Evolutionary conservation across 1,139 yeast species (phyloP), one percentile per base, ranked within the genome.

Genomic region (Pichia cactophila): DNA sequence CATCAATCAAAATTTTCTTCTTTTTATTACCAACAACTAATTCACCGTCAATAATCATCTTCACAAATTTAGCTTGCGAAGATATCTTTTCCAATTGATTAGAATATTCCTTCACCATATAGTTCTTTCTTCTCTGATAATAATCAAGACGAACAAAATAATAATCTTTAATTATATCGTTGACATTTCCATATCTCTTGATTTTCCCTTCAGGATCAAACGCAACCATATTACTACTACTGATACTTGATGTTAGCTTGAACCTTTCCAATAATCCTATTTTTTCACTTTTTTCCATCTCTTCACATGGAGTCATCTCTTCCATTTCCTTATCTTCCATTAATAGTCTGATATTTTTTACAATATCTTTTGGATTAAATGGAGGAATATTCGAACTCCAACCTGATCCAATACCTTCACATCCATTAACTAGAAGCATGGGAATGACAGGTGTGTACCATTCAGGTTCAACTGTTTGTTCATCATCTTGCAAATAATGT

Each of bases 391-490:
- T 82, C 1, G 98, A 89, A 54, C 96, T 87, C 97, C 98, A 94
- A 59, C 98, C 99, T 46, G 98, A 90, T 57, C 99, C 99, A 66
- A 94, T 94, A 70, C 99, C 99, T 69, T 94, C 98, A 10, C 94
- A 77, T 50, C 99, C 99, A 64, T 94, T 94, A 8, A 94, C 96
- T 54, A 94, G 73, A 33, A 92, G 65, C 89, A 89, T 87, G 5
- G 99, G 99, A 46, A 94, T 61, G 26, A 94, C 81, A 1, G 99
- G 99, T 37, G 87, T 72, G 65, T 89, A 94, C 92, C 95, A 88
- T 61, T 87, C 90, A 0, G 99, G 99, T 65, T 94, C 98, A 26
- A 92, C 96, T 0, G 94, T 83, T 58, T 80, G 83, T 59, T 89
- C 97, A 69, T 94, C 98, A 65, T 90, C 98, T 64, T 88, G 92